Evolutionary conservation across 345 rosid genomes (phyloP), one percentile per base, ranked within the genome.

Genomic region (Kandelia obovata): DNA sequence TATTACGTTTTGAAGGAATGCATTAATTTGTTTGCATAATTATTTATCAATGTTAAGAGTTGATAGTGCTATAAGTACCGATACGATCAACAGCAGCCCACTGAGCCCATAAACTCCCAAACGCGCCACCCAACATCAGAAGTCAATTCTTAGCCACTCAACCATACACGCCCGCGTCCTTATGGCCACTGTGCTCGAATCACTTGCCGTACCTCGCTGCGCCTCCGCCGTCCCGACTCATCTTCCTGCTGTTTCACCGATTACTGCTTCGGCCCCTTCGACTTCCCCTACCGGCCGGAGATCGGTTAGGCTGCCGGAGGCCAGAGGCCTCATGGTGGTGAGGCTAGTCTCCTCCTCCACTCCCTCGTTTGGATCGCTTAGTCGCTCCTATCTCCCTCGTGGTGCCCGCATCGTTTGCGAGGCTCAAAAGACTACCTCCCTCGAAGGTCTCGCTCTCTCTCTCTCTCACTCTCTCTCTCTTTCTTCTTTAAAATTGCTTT

Each of bases 171-270:
- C 21, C 21, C 21, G 21, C 21, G 21, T 37, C 61, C 55, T 70
- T 67, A 83, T 83, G 87, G 84, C 87, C 39, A 35, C 76, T 23
- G 75, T 78, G 5, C 78, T 78, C 46, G 74, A 76, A 11, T 71
- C 83, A 28, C 59, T 80, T 31, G 8, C 75, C 21, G 51, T 75
- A 8, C 76, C 77, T 56, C 68, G 73, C 63, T 62, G 37, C 37
- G 9, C 67, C 52, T 65, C 75, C 53, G 21, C 46, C 7, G 51
- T 55, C 25, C 58, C 59, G 2, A 4, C 57, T 30, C 49, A 2
- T 28, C 30, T 59, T 15, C 4, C 4, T 19, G 5, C 26, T 9
- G 10, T 61, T 2, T 31, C 75, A 4, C 61, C 23, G 27, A 23
- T 49, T 53, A 26, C 73, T 47, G 66, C 78, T 5, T 28, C 58